phyloP scores from a whole-genome alignment of 495 filamentous ascomycete genomes.

The Elaphomyces granulatus region DNA sequence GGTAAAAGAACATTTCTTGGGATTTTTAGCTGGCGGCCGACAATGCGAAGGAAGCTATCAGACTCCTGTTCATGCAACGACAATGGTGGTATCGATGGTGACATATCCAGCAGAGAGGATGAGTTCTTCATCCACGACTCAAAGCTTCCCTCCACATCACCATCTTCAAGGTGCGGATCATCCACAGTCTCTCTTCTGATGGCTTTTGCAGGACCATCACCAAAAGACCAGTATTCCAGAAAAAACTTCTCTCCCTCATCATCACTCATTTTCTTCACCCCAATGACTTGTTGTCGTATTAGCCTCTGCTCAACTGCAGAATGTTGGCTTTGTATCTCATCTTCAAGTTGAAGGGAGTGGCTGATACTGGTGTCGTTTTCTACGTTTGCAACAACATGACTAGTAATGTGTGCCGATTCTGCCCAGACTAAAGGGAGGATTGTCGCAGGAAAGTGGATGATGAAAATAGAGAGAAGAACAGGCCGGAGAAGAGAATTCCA shows the following conservation, averaged over 20 bases:
- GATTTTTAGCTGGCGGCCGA: conserved; percentile 9
- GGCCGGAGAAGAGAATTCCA: no score
- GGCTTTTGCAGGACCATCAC: conserved; percentile 6
- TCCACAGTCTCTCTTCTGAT: background rate
- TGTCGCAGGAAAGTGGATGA: no score
- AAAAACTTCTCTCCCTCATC: conserved; percentile 83
- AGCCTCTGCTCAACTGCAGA: background rate
- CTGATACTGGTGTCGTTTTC: no score
- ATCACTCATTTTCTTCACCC: conserved; percentile 59
- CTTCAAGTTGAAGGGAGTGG: no score
- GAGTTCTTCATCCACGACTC: background rate
- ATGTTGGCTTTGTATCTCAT: no score
- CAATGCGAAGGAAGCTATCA: conserved; percentile 4
- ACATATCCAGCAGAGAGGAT: background rate
- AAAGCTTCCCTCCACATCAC: background rate
- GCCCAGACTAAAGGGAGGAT: no score
- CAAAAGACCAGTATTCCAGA: conserved; percentile 44
- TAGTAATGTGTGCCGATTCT: no score
- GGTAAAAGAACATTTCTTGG: conserved; percentile 12
- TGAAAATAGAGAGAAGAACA: no score
- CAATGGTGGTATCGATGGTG: background rate
- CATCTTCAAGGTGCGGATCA: background rate
- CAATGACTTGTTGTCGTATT: background rate
- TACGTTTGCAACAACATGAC: no score
- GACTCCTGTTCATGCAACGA: background rate